Conservation (phyloP, 1,284 basidiomycete genomes). For the Austropuccinia psidii region DNA sequence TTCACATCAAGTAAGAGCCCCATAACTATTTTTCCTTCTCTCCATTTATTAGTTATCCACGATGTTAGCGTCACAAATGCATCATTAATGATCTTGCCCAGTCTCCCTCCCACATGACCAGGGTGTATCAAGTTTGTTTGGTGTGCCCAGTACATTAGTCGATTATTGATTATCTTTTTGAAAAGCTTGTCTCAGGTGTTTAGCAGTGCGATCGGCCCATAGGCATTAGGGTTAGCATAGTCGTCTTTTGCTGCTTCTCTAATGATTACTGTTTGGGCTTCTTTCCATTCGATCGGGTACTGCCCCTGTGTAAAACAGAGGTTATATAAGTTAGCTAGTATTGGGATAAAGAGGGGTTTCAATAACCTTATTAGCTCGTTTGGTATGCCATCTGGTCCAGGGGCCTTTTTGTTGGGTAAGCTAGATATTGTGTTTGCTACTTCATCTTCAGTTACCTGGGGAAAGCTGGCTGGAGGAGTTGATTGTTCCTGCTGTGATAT, state of each 20-base stretch:
- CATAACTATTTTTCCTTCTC: neutral
- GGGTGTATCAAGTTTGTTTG: neutral
- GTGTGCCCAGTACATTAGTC: neutral
- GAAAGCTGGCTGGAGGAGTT: neutral
- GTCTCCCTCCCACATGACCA: neutral
- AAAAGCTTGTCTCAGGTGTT: neutral
- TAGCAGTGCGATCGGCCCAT: neutral
- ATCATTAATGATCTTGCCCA: neutral
- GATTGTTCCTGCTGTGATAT: neutral
- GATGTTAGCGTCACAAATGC: neutral
- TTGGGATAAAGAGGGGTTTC: neutral
- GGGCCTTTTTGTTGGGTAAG: neutral
- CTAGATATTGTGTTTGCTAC: neutral
- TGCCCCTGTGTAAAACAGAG: neutral
- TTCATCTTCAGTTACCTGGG: neutral
- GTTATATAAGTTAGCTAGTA: neutral
- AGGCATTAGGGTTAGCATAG: neutral
- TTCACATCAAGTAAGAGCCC: conserved; percentile 12
- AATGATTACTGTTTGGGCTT: conserved; percentile 5
- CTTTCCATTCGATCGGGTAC: neutral
- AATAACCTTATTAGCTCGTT: neutral
- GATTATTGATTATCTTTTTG: conserved; percentile 7
- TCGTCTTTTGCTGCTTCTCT: neutral
- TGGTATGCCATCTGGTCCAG: neutral
- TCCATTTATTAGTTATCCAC: conserved; percentile 1